Conservation (phyloP, 2,329 filamentous ascomycete species). For the Claviceps sp. region DNA sequence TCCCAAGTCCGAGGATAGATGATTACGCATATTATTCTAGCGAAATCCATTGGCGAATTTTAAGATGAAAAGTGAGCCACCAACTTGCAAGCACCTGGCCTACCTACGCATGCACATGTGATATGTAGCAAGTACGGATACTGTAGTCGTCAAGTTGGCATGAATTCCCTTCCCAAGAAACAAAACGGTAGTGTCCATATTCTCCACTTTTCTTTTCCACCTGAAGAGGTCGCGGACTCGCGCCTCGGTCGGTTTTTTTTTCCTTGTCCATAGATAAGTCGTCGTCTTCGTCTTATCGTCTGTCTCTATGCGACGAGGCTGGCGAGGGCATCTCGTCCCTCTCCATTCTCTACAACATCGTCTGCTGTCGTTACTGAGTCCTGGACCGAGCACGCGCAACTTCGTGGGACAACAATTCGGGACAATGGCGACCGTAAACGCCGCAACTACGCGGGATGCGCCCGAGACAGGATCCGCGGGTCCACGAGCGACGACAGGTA, state of each 20-base stretch:
- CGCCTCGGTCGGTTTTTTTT: neutral
- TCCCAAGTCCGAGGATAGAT: neutral
- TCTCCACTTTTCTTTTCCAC: neutral
- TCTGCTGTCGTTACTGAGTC: neutral
- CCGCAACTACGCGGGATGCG: slow-evolving; percentile 8
- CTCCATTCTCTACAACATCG: neutral
- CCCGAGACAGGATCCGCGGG: slow-evolving; percentile 4
- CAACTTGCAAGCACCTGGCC: neutral
- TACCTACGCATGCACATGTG: neutral
- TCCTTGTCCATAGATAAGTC: neutral
- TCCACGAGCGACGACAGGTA: slow-evolving; percentile 22
- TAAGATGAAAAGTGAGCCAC: no score
- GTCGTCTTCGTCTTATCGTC: neutral
- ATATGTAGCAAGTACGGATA: neutral
- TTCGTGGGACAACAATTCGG: slow-evolving; percentile 12
- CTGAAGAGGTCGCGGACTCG: neutral
- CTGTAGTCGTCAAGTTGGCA: no score
- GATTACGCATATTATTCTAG: slow-evolving; percentile 1
- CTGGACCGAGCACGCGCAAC: neutral
- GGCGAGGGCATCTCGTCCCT: neutral
- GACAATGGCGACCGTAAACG: slow-evolving; percentile 19
- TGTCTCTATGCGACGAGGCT: slow-evolving; percentile 1
- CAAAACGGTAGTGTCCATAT: neutral
- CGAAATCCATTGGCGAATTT: neutral
- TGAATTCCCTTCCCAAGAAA: no score